Conservation (phyloP, 2,329 filamentous ascomycete species). For the Rhynchosporium secalis region DNA sequence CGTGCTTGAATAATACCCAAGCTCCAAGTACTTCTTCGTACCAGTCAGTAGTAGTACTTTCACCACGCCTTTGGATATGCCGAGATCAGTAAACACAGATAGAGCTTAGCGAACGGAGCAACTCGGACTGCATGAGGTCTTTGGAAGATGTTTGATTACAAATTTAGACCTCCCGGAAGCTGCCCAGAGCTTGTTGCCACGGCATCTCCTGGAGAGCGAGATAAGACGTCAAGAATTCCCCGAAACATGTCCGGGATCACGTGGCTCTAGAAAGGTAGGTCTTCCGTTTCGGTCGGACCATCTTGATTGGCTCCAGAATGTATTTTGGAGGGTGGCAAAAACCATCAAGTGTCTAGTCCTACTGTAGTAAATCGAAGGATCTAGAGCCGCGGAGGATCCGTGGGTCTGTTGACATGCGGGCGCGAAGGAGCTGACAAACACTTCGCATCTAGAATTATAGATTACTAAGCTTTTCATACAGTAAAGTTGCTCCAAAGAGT, state of each 20-base stretch:
- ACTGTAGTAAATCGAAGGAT: too few species aligned
- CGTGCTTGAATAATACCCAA: not conserved
- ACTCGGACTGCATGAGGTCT: not conserved
- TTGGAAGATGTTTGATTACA: not conserved
- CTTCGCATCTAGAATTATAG: too few species aligned
- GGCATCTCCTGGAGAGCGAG: not conserved
- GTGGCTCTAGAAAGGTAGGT: not conserved
- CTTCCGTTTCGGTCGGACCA: not conserved
- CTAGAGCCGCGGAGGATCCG: too few species aligned
- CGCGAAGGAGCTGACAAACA: too few species aligned
- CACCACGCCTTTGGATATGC: not conserved
- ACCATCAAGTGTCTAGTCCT: too few species aligned
- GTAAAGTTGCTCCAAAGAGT: too few species aligned
- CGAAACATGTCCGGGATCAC: conserved; percentile 1
- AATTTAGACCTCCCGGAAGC: not conserved
- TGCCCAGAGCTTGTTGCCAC: conserved; percentile 4
- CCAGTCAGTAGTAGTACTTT: too few species aligned
- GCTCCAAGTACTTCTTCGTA: too few species aligned
- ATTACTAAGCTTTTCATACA: too few species aligned
- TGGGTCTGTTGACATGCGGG: too few species aligned
- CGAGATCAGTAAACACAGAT: not conserved
- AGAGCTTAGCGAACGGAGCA: conserved; percentile 10
- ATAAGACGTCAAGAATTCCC: not conserved
- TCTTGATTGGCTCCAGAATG: not conserved
- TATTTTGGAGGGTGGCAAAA: too few species aligned